Base-by-base conservation (phyloP, 495 filamentous ascomycete species). In the Lindgomyces ingoldianus region DNA sequence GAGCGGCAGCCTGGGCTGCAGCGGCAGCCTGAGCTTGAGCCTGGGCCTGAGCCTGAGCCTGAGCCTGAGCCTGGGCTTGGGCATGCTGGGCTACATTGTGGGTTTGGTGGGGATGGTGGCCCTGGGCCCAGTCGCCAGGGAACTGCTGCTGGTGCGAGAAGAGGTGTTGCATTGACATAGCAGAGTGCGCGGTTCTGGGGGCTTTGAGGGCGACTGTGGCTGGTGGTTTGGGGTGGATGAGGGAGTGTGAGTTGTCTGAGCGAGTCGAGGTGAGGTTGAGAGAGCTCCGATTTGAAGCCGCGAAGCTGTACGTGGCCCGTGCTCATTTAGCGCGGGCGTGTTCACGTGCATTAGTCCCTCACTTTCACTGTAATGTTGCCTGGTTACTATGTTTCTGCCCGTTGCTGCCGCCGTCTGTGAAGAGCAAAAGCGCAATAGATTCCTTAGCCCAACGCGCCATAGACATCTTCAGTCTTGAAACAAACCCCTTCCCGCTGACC, bases 61-160 rank as follows among this genome's bases (percentile, higher is more conserved):
- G 73, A 22, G 64, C 78, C 59, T 81, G 80, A 14, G 61, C 78
- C 36, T 67, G 64, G 21, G 39, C 27, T 30, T 68, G 65, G 25
- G 19, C 58, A 72, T 90, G 89, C 26, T 74, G 73, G 14, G 64
- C 57, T 53, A 78, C 79, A 68, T 85, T 82, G 57, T 88, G 88
- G 60, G 87, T 86, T 29, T 76, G 76, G 47, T 82, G 79, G 53
- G 81, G 80, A 60, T 80, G 79, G 59, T 82, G 80, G 57, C 88
- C 85, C 48, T 81, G 82, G 53, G 88, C 81, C 63, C 87, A 86
- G 72, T 93, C 89, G 73, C 58, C 57, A 1, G 81, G 84, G 62
- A 89, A 93, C 70, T 92, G 89, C 74, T 93, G 89, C 75, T 95
- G 91, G 75, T 90, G 87, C 30, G 85, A 84, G 74, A 87, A 89